A percentile compares a stretch with the other conserved stretches of the same genome.
These are phyloP conservation scores for Kuraishia ogatae DNA, from an alignment of 805 yeast species.

Conservation along the genomic window DNA sequence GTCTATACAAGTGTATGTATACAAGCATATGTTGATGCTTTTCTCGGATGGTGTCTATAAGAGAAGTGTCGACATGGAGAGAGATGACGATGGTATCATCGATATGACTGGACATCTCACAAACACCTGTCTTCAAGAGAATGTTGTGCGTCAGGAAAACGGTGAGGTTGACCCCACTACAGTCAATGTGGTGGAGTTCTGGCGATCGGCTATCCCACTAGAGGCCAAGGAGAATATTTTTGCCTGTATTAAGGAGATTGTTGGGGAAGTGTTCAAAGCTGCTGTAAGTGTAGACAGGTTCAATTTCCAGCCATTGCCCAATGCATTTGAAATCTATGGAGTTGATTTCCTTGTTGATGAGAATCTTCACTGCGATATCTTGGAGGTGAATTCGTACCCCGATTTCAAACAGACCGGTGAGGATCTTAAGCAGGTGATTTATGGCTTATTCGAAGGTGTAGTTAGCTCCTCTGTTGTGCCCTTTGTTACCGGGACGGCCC, in stretches of 20 bases:
- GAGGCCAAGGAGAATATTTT: conserved; percentile 33
- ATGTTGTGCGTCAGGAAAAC: conserved; percentile 22
- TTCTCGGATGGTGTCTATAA: conserved; percentile 57
- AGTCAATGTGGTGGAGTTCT: conserved; percentile 54
- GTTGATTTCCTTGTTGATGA: conserved; percentile 74
- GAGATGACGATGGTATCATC: conserved; percentile 22
- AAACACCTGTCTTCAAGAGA: conserved; percentile 79
- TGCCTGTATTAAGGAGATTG: conserved; percentile 47
- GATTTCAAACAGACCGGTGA: conserved; percentile 95
- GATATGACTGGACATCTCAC: conserved; percentile 76
- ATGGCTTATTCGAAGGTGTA: conserved; percentile 54
- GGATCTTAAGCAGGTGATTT: conserved; percentile 56
- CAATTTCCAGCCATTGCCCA: conserved; percentile 72
- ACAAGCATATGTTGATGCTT: conserved; percentile 68
- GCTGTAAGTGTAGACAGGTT: conserved; percentile 75
- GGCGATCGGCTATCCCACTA: conserved; percentile 32
- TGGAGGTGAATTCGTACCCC: conserved; percentile 91
- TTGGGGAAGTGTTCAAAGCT: conserved; percentile 69
- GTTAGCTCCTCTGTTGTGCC: conserved; percentile 42
- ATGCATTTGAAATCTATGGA: conserved; percentile 85
- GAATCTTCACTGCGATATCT: conserved; percentile 42
- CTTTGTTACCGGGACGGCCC: conserved; percentile 21
- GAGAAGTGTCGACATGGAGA: conserved; percentile 18
- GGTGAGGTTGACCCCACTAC: conserved; percentile 20
- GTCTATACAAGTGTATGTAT: conserved; percentile 69